phyloP scores from a whole-genome alignment of 1,139 yeast genomes.

The Blastobotrys malaysiensis region DNA sequence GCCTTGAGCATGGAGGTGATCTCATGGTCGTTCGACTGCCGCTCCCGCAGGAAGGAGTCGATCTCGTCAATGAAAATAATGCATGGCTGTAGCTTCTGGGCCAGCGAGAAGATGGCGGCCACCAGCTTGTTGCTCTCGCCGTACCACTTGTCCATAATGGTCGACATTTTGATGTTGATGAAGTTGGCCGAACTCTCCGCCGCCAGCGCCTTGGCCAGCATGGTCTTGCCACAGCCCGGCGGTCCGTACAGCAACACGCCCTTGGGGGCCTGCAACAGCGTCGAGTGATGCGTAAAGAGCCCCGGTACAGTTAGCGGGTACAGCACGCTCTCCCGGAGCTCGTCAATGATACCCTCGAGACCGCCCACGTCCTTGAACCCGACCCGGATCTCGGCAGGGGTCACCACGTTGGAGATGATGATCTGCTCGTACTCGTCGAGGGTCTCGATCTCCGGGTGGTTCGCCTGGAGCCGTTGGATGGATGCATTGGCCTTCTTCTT shows the following conservation, averaged over 20 bases:
- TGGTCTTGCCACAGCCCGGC: constrained; percentile 97
- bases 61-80: constrained; percentile 95
- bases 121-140: constrained; percentile 95
- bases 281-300: constrained; percentile 23
- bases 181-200: constrained; percentile 90
- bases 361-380: constrained; percentile 87
- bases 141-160: constrained; percentile 96
- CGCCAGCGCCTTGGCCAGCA: constrained; percentile 95
- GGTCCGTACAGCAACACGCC: constrained; percentile 94
- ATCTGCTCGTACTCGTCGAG: constrained; percentile 74
- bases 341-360: constrained; percentile 71
- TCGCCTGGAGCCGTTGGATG: constrained; percentile 50
- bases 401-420: constrained; percentile 69
- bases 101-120: constrained; percentile 88
- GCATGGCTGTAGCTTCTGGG: constrained; percentile 87
- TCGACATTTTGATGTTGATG: constrained; percentile 86
- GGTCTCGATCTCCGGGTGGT: constrained; percentile 56
- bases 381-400: constrained; percentile 76
- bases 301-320: constrained; percentile 67
- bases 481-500: constrained; percentile 63
- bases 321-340: constrained; percentile 78
- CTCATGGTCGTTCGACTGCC: constrained; percentile 85
- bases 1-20: constrained; percentile 94
- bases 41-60: constrained; percentile 86
- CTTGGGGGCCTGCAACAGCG: constrained; percentile 80